Conservation (phyloP, 176 grass and related monocot species). For the Canna indica region DNA sequence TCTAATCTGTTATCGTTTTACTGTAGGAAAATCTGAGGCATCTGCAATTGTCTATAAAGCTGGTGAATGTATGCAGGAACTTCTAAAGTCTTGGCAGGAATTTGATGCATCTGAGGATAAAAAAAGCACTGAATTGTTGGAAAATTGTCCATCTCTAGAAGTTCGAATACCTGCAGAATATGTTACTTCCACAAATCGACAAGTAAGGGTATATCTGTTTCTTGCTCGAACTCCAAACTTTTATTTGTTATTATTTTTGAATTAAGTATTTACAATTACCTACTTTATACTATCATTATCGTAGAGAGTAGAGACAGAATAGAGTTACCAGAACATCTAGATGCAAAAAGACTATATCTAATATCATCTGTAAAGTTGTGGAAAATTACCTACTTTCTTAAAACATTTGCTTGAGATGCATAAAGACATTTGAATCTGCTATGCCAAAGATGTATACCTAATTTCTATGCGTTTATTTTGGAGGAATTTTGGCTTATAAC, state of each 20-base stretch:
- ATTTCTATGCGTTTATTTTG: neutral
- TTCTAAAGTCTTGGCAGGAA: constrained; percentile 83
- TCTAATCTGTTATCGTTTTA: constrained; percentile 8
- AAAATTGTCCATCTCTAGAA: constrained; percentile 59
- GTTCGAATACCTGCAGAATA: constrained; percentile 78
- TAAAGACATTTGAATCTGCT: neutral
- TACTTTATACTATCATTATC: constrained; percentile 1
- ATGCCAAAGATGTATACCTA: neutral
- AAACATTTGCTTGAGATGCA: neutral
- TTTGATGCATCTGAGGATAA: constrained; percentile 52
- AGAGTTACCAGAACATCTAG: neutral
- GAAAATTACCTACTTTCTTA: neutral
- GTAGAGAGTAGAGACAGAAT: neutral
- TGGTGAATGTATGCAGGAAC: constrained; percentile 92
- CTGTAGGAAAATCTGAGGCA: constrained; percentile 57
- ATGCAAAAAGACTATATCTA: constrained; percentile 3
- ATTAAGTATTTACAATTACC: neutral
- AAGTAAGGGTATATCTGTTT: constrained; percentile 30
- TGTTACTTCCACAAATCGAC: constrained; percentile 80
- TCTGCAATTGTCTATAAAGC: constrained; percentile 84
- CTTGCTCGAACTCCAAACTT: neutral
- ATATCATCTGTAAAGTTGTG: constrained; percentile 10
- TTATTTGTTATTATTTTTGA: constrained; percentile 6
- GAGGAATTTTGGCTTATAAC: neutral
- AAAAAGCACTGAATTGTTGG: constrained; percentile 41